These are phyloP conservation scores for Wallacemonas sp. DNA, from an alignment of 208 protist genomes.

Conservation along the genomic window DNA sequence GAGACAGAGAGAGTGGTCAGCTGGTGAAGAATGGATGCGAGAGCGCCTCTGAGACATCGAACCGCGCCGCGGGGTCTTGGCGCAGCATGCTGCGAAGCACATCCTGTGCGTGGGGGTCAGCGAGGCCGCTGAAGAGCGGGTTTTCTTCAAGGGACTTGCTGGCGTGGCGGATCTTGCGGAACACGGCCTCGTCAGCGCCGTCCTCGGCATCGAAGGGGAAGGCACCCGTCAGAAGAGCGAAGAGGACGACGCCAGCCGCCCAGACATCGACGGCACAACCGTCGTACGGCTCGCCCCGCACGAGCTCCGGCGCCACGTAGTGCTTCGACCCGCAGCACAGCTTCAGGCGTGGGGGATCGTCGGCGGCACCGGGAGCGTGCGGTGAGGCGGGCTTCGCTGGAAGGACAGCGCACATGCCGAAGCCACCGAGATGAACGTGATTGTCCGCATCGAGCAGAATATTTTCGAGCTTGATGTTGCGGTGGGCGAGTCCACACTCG, in stretches of 20 bases:
- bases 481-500: constrained; percentile 57
- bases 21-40: constrained; percentile 63
- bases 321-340: constrained; percentile 85
- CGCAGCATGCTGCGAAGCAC: constrained; percentile 68
- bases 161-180: constrained; percentile 36
- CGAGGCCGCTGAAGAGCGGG: constrained; percentile 37
- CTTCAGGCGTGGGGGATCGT: constrained; percentile 30
- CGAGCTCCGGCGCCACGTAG: constrained; percentile 93
- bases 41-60: constrained; percentile 56
- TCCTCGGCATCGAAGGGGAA: constrained; percentile 84
- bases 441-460: constrained; percentile 55
- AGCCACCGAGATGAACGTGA: constrained; percentile 50
- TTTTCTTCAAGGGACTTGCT: constrained; percentile 50
- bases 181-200: constrained; percentile 41
- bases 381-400: not conserved
- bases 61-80: constrained; percentile 40
- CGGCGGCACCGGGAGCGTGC: not conserved
- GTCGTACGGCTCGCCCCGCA: constrained; percentile 84
- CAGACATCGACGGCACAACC: constrained; percentile 95
- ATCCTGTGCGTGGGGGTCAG: constrained; percentile 58
- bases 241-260: constrained; percentile 94
- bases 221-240: constrained; percentile 88
- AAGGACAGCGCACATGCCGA: constrained; percentile 62
- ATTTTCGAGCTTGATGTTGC: constrained; percentile 79
- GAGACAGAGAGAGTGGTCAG: too few species aligned